A percentile compares a stretch with the other conserved stretches of the same genome.
phyloP scores from a whole-genome alignment of 371 early-diverging fungal genomes.

The Lichtheimia hyalospora region DNA sequence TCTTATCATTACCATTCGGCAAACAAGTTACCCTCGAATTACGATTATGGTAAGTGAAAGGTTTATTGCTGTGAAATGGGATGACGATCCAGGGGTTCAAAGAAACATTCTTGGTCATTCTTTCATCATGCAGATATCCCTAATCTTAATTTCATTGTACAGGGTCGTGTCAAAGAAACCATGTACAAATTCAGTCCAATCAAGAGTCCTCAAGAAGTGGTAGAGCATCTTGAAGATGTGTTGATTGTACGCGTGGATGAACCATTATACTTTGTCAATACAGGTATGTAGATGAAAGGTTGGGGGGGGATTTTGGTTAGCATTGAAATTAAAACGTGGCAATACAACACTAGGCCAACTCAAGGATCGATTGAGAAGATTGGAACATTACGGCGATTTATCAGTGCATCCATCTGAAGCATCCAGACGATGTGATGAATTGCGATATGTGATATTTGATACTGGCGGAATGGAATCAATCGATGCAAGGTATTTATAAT shows the following conservation, averaged over 20 bases:
- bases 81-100: background rate
- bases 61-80: background rate
- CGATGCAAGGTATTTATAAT: slow-evolving; percentile 68
- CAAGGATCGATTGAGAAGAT: slow-evolving; percentile 21
- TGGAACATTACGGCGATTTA: slow-evolving; percentile 85
- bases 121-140: too few relatives aligned
- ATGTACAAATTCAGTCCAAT: slow-evolving; percentile 36
- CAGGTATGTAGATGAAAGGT: slow-evolving; percentile 52
- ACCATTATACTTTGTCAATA: slow-evolving; percentile 88
- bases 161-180: slow-evolving; percentile 26
- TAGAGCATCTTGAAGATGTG: slow-evolving; percentile 69
- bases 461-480: slow-evolving; percentile 77
- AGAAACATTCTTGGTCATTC: too few relatives aligned
- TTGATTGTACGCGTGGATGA: slow-evolving; percentile 86
- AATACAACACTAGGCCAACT: slow-evolving; percentile 41
- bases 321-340: background rate
- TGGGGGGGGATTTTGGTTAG: background rate
- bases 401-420: slow-evolving; percentile 86
- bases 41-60: slow-evolving; percentile 55
- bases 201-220: slow-evolving; percentile 45
- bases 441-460: slow-evolving; percentile 77
- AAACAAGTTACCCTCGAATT: slow-evolving; percentile 78
- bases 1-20: slow-evolving; percentile 83
- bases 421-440: slow-evolving; percentile 49
- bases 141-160: slow-evolving; percentile 1